Conservation (phyloP, 371 early-diverging fungal species). For the Saksenaea vasiformis region DNA sequence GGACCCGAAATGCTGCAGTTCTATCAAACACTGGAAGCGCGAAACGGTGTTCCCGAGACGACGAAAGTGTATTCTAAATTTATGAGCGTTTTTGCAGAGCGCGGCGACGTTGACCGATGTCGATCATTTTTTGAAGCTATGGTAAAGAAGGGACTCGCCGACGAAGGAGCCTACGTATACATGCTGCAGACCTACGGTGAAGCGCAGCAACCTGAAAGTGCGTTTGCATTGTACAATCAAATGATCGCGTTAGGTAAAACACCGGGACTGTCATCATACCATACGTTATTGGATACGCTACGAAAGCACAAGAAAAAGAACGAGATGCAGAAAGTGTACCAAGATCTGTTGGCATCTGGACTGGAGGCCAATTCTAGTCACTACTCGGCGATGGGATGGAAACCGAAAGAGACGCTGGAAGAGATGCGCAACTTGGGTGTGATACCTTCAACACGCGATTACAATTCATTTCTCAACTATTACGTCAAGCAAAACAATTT, state of each 20-base stretch:
- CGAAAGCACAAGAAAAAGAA: slow-evolving; percentile 1
- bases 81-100: slow-evolving; percentile 22
- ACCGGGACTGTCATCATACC: slow-evolving; percentile 32
- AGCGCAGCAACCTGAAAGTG: slow-evolving; percentile 16
- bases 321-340: slow-evolving; percentile 20
- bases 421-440: slow-evolving; percentile 19
- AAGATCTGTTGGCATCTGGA: slow-evolving; percentile 15
- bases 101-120: slow-evolving; percentile 16
- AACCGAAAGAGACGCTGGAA: slow-evolving; percentile 22
- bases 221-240: slow-evolving; percentile 29
- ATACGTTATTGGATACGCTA: slow-evolving; percentile 24
- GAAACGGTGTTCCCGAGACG: slow-evolving; percentile 7
- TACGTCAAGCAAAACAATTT: slow-evolving; percentile 33
- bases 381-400: slow-evolving; percentile 30
- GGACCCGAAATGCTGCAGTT: slow-evolving; percentile 22
- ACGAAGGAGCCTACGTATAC: slow-evolving; percentile 13
- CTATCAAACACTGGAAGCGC: slow-evolving; percentile 7
- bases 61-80: slow-evolving; percentile 13
- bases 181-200: slow-evolving; percentile 26
- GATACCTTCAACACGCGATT: slow-evolving; percentile 19
- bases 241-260: slow-evolving; percentile 35
- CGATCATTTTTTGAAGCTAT: slow-evolving; percentile 16
- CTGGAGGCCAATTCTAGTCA: slow-evolving; percentile 11
- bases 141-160: slow-evolving; percentile 10
- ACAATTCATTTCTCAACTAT: slow-evolving; percentile 29